Evolutionary conservation across 345 rosid species (phyloP), one percentile per base, ranked within the genome.

Genomic region (Murraya koenigii): DNA sequence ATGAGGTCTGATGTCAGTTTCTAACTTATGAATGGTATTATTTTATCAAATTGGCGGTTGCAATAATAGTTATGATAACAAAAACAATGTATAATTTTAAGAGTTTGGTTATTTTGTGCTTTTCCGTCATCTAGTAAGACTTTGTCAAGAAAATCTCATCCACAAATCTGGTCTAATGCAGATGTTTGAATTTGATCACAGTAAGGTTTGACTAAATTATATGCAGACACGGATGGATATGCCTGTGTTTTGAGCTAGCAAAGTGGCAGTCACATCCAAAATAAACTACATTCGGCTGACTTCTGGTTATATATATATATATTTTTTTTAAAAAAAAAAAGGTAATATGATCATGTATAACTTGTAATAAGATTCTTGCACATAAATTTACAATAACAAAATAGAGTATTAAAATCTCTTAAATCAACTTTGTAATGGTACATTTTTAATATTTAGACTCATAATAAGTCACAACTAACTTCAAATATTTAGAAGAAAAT

Each of bases 1-100:
- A 67, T 26, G 63, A 68, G 54, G 55, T 52, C 44, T 69, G 14
- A 56, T 79, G 81, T 83, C 84, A 70, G 52, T 81, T 66, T 75
- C 82, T 26, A 17, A 17, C 36, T 8, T 64, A 33, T 19, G 1
- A 69, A 33, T n/a, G 2, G 22, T 65, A 22, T 36, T 20, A 33
- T 32, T 64, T 64, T 32, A 64, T 64, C 20, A n/a, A 15, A 22
- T 11, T 59, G 47, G 30, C 44, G 55, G 81, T 66, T 64, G 66
- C 64, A 35, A 14, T 64, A 56, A 64, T 72, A 64, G 2, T 2
- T 23, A 25, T 73, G 8, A 61, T 59, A 38, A 38, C 65, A 47
- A 69, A 49, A 68, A 67, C 20, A 47, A 15, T 26, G 61, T 1
- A 69, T 1, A 26, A 26, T 2, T 49, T 69, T 17, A 49, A 69